Evolutionary conservation across 2,329 filamentous ascomycete genomes (phyloP).

Genomic region (Calonectria fujianensis): DNA sequence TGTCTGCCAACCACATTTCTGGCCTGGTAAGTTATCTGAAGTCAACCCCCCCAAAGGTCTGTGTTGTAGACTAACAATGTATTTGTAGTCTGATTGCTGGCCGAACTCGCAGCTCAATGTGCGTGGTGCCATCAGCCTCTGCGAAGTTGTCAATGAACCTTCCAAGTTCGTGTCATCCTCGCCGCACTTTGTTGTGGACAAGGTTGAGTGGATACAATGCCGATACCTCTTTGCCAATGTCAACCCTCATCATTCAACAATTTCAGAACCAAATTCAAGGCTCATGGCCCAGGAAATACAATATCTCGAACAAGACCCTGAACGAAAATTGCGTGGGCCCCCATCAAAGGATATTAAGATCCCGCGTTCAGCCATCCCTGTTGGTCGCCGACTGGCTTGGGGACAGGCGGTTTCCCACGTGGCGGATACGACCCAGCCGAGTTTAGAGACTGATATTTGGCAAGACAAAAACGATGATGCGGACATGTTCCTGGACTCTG

Average conservation of each 20-base stretch:
- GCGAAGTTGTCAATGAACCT: conserved; percentile 88
- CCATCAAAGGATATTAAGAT: conserved; percentile 41
- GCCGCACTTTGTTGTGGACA: conserved; percentile 82
- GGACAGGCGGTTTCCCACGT: conserved; percentile 24
- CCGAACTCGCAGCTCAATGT: conserved; percentile 79
- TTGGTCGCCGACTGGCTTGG: conserved; percentile 41
- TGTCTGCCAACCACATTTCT: no score
- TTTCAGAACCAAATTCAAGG: conserved; percentile 39
- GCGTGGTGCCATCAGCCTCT: conserved; percentile 79
- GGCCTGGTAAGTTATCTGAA: neutral
- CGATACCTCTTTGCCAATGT: conserved; percentile 82
- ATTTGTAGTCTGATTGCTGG: conserved; percentile 68
- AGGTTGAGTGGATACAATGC: conserved; percentile 92
- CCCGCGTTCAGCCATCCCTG: conserved; percentile 55
- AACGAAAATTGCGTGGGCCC: conserved; percentile 37
- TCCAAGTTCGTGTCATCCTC: conserved; percentile 71
- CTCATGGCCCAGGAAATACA: conserved; percentile 28
- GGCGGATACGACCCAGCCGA: conserved; percentile 2
- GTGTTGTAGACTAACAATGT: conserved; percentile 30
- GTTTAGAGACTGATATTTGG: neutral
- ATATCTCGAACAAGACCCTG: conserved; percentile 56
- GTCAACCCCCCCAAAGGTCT: neutral
- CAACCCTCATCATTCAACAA: conserved; percentile 34
- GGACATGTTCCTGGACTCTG: conserved; percentile 49
- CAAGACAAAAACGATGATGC: conserved; percentile 44